A percentile compares a stretch with the other conserved stretches of the same genome.
Conservation (phyloP, 768 basidiomycete genomes). For the Tricholoma sp. region DNA sequence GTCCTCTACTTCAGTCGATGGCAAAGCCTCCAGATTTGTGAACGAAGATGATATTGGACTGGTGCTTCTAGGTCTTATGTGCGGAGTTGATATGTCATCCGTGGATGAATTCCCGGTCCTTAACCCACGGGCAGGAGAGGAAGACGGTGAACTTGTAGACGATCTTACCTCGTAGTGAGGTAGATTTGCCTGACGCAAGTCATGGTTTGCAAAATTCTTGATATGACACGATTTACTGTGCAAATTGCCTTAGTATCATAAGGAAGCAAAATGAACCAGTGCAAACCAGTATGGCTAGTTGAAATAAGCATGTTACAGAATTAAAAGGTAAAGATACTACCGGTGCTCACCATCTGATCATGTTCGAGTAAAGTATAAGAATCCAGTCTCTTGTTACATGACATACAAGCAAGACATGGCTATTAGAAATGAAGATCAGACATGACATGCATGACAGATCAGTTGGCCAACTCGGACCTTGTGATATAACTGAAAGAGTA, state of each 20-base stretch:
- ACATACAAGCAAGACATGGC: conserved; percentile 77
- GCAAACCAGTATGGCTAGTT: conserved; percentile 49
- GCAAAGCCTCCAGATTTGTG: conserved; percentile 4
- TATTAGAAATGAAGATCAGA: conserved; percentile 22
- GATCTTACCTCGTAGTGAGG: conserved; percentile 38
- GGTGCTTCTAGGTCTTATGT: conserved; percentile 21
- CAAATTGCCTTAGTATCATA: neutral
- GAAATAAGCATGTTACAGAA: neutral
- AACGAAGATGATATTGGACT: conserved; percentile 30
- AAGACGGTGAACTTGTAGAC: conserved; percentile 22
- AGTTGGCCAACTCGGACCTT: conserved; percentile 41
- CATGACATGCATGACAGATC: neutral
- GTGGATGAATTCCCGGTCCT: neutral
- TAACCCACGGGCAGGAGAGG: conserved; percentile 21
- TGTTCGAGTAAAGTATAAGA: conserved; percentile 77
- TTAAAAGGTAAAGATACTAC: neutral
- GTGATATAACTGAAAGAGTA: conserved; percentile 60
- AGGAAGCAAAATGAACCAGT: neutral
- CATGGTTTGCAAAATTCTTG: conserved; percentile 73
- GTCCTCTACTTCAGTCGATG: conserved; percentile 3
- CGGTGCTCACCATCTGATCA: conserved; percentile 60
- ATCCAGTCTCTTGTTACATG: conserved; percentile 75
- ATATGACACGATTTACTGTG: conserved; percentile 78
- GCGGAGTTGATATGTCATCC: conserved; percentile 10
- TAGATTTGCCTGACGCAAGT: conserved; percentile 68